Base-by-base conservation (phyloP, 2,329 filamentous ascomycete species). In the Pezicula radicicola region DNA sequence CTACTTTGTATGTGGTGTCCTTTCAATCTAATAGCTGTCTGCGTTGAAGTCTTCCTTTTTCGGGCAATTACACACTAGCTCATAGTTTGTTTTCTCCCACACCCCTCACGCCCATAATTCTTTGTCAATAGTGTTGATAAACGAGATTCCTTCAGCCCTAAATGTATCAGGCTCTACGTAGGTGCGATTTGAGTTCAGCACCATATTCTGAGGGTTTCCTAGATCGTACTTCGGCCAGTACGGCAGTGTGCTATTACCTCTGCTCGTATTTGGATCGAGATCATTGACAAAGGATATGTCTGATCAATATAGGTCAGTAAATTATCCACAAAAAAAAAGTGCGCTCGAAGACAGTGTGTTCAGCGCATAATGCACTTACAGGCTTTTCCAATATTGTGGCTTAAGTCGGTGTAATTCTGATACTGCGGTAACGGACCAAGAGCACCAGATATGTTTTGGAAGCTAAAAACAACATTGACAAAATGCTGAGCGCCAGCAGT, bases 401-500 rank as follows among this genome's bases (percentile, higher is more conserved):
- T 61, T 15, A 68, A 44, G 16, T 52, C 39, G 0, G 54, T 56
- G 40, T 76, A 69, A 19, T 60, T 65, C 44, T 75, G 71, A 30
- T 70, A 74, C 46, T 68, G 54, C 0, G 75, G 75, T 19, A 74
- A 68, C 0, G 75, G 70, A 0, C 75, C 75, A n/a, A 78, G 62
- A 21, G 72, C 53, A 0, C 75, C 75, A 1, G 69, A 71, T 43
- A 77, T 75, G 50, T 79, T 78, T 59, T 78, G 74, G 60, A 79
- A 78, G 54, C 70, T 74, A 59, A 75, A 79, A 2, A 74, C 74
- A 1, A 77, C 75, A 46, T 79, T 78, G 57, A 70, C 68, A 49
- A 77, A 78, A 54, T 79, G 76, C 51, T 70, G 70, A 16, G 73
- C 69, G 2, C 73, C 75, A 7, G 69, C 68, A 54, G 71, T 69